A percentile compares a stretch with the other conserved stretches of the same genome.
Conservation (phyloP, 2,329 filamentous ascomycete species). For the Aspergillus fumigatiaffinis region DNA sequence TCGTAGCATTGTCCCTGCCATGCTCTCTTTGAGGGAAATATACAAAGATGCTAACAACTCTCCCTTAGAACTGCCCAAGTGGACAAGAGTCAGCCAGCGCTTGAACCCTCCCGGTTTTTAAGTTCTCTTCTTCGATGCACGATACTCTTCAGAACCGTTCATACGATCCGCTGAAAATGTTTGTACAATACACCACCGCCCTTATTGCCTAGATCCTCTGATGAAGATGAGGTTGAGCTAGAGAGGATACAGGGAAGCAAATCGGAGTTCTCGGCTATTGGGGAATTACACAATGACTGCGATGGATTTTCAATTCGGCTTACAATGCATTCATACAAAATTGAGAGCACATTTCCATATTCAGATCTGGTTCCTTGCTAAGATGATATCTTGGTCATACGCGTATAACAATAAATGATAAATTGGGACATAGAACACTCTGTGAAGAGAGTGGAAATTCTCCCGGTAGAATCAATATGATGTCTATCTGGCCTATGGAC, state of each 20-base stretch:
- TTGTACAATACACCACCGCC: constrained; percentile 30
- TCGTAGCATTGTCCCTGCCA: not conserved
- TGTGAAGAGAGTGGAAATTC: not conserved
- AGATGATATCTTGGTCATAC: constrained; percentile 1
- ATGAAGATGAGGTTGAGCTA: constrained; percentile 9
- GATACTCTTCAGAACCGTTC: constrained; percentile 3
- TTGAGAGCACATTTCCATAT: constrained; percentile 18
- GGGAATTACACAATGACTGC: constrained; percentile 20
- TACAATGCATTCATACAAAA: constrained; percentile 24
- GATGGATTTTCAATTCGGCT: constrained; percentile 12
- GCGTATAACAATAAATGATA: constrained; percentile 8
- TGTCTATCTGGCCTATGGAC: not conserved
- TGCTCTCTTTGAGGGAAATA: not conserved
- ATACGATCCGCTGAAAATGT: constrained; percentile 6
- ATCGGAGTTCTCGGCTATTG: constrained; percentile 33
- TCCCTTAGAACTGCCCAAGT: constrained; percentile 72
- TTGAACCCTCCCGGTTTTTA: constrained; percentile 94
- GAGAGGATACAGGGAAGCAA: constrained; percentile 23
- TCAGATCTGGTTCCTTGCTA: constrained; percentile 7
- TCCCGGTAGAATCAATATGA: constrained; percentile 1
- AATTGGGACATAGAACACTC: not conserved
- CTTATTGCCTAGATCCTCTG: constrained; percentile 1
- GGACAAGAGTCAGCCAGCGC: constrained; percentile 92
- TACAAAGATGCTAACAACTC: not conserved
- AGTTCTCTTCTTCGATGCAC: constrained; percentile 14